Evolutionary conservation across 148 eudicot species (phyloP).

Genomic region (Suaeda aralocaspica): DNA sequence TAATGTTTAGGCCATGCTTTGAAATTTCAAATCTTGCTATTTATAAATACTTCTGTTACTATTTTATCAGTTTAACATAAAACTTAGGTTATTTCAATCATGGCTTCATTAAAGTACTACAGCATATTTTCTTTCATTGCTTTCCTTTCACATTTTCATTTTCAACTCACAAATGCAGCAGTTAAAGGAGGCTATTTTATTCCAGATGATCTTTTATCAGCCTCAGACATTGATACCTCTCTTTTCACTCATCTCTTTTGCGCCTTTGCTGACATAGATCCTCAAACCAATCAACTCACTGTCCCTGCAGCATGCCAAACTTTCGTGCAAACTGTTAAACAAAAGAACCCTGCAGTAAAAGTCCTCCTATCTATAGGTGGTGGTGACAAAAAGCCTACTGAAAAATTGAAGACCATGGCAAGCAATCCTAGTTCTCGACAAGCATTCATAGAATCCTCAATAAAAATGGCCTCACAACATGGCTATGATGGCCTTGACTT

Average conservation of each 20-base stretch:
- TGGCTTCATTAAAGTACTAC: too few species aligned
- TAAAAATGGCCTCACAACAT: conserved; percentile 31
- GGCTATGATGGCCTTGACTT: conserved; percentile 54
- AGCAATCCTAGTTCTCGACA: conserved; percentile 33
- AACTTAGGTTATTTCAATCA: too few species aligned
- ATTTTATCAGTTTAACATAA: too few species aligned
- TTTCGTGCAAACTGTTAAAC: conserved; percentile 40
- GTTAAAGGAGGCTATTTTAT: conserved; percentile 56
- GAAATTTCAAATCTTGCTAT: too few species aligned
- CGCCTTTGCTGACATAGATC: conserved; percentile 57
- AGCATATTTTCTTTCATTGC: not conserved
- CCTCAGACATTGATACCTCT: conserved; percentile 47
- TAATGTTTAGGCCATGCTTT: too few species aligned
- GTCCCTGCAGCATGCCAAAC: conserved; percentile 30
- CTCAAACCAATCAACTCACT: conserved; percentile 29
- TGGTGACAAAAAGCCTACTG: not conserved
- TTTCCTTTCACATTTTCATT: not conserved
- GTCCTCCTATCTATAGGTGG: conserved; percentile 64
- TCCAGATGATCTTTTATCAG: conserved; percentile 37
- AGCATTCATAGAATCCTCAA: conserved; percentile 51
- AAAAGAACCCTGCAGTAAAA: conserved; percentile 35
- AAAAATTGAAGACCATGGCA: conserved; percentile 36
- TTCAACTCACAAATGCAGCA: conserved; percentile 15
- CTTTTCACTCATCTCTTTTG: conserved; percentile 70
- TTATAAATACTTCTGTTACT: too few species aligned